phyloP scores from a whole-genome alignment of 176 grass and related monocot genomes.

The Panicum miliaceum region DNA sequence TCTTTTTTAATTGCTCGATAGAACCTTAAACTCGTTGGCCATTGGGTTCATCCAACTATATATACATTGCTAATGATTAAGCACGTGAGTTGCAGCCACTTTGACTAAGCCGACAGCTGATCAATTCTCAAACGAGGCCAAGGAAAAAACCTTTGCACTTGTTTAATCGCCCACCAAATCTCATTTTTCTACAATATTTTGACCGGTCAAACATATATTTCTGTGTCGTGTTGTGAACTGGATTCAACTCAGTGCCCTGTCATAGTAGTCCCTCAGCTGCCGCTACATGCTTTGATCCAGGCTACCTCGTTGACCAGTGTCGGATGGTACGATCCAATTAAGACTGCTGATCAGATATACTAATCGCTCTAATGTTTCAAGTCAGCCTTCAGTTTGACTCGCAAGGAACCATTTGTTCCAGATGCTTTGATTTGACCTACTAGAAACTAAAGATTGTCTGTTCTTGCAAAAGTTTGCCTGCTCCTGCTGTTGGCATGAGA shows the following conservation, averaged over 20 bases:
- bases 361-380: neutral
- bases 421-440: slow-evolving; percentile 29
- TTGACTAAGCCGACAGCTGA: slow-evolving; percentile 22
- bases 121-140: slow-evolving; percentile 14
- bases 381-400: slow-evolving; percentile 39
- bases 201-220: slow-evolving; percentile 35
- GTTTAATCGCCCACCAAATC: slow-evolving; percentile 46
- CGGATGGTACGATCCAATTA: slow-evolving; percentile 38
- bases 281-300: slow-evolving; percentile 15
- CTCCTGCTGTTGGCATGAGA: neutral
- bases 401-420: slow-evolving; percentile 10
- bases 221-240: slow-evolving; percentile 23
- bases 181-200: slow-evolving; percentile 37
- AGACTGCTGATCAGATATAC: neutral
- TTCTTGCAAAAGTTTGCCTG: no score
- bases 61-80: slow-evolving; percentile 38
- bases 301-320: slow-evolving; percentile 35
- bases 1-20: neutral
- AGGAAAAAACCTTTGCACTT: neutral
- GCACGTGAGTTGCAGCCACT: slow-evolving; percentile 50
- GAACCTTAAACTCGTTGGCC: slow-evolving; percentile 26
- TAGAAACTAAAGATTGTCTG: neutral
- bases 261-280: neutral
- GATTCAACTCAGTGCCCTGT: slow-evolving; percentile 33
- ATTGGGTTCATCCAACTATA: slow-evolving; percentile 9